Base-by-base conservation (phyloP, 495 filamentous ascomycete species). In the Penicillium turbatum region DNA sequence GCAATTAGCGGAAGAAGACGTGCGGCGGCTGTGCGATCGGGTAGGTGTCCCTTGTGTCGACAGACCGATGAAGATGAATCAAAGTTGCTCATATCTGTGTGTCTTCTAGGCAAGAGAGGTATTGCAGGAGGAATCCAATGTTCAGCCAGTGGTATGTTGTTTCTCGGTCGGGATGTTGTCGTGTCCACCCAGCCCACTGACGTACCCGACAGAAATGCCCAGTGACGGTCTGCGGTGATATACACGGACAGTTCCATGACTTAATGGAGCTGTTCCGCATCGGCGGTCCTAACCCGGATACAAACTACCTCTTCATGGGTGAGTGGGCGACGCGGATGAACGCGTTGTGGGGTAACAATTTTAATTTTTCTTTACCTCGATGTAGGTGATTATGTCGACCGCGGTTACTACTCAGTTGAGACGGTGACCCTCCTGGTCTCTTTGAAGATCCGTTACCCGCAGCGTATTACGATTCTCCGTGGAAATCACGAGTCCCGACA, bases 401-500 rank as follows among this genome's bases (percentile, higher is more conserved):
- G 92, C 74, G 92, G 92, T 45, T 97, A 96, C 74, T 97, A 96
- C 77, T 95, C 90, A 17, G 91, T 97, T 50, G 92, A 97, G 73
- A 96, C 92, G 3, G 91, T 97, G 54, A 95, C 90, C 8, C 84
- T 97, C 50, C 84, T 97, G 51, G 91, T 97, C 55, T 90, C 87
- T 48, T 82, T 97, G 65, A 97, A 97, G 78, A 95, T 97, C 60
- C 86, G 92, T 71, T 97, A 96, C 70, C 92, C 92, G 42, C 84
- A 91, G 73, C 90, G 92, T 71, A 96, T 97, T 73, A 97, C 92
- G 58, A 95, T 97, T 67, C 85, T 97, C 48, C 89, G 92, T 65
- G 92, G 92, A 57, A 97, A 97, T 76, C 92, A 97, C 79, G 92
- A 97, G 70, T 96, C 91, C 53, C 87, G 92, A 54, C 92, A 97